Evolutionary conservation across 129 eudicot species (phyloP), one percentile per base, ranked within the genome.

Genomic region (Chrysanthemum lavandulifolium): DNA sequence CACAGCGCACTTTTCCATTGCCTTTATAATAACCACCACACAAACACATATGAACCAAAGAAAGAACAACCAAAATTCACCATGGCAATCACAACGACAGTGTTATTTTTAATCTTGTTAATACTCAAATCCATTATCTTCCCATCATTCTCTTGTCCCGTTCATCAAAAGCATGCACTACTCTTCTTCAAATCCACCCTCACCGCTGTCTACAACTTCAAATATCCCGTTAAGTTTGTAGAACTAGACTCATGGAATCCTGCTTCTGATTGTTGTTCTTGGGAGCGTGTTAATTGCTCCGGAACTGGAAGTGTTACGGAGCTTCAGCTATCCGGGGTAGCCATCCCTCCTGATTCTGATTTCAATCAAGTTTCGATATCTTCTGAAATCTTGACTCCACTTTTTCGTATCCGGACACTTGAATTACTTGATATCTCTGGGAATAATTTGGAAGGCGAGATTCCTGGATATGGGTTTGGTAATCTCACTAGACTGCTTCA

Each of bases 351-450:
- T 48, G n/a, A n/a, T n/a, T 75, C 58, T 13, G 12, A 51, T 0
- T 11, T 12, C 33, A 56, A 18, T 18, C 66, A 72, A 0, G 5
- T 1, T 53, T 12, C 27, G 12, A 60, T 80, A 2, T 13, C 52
- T 11, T 63, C 81, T 15, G 12, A 5, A 19, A 53, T 78, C 63
- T 61, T 78, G 51, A 52, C 73, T 29, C 89, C 89, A 0, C 58
- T 85, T 23, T 85, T 85, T 63, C 71, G 65, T 13, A 6, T n/a
- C n/a, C n/a, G n/a, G n/a, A n/a, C n/a, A n/a, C n/a, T n/a, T n/a
- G n/a, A n/a, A n/a, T n/a, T n/a, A 11, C 82, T 85, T 16, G 89
- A 85, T 16, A 45, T 85, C 18, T 82, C 86, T 7, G 13, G 8
- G 2, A 81, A 79, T 51, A 2, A 1, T 0, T 56, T 85, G 8